Evolutionary conservation across 371 early-diverging fungal genomes (phyloP), one percentile per base, ranked within the genome.

Genomic region (Choanephora cucurbitarum): DNA sequence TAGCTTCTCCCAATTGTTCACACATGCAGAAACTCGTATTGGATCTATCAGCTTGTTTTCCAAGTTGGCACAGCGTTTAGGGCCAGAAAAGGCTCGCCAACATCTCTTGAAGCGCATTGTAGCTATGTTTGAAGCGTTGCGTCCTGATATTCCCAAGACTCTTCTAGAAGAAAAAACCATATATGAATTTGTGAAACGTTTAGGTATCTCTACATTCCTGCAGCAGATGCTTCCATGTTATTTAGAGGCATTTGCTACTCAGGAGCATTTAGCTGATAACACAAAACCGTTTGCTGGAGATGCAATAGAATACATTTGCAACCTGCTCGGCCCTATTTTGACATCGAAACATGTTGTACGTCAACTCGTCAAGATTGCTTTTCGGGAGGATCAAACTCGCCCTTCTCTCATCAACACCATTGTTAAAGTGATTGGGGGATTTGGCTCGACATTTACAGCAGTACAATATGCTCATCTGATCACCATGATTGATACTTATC

Each of bases 381-480:
- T 75, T 22, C 77, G 82, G 48, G 85, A 84, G 18, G 74, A 77
- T 23, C 44, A 64, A 1, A 62, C 72, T 13, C 64, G 79, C 14
- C 66, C 70, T 1, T 47, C 79, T 8, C 28, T 82, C 2, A 57
- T 79, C 34, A 66, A 72, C 13, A 75, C 83, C 1, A 64, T 82
- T 6, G 66, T 75, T 11, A 72, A 72, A 9, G 83, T 86, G 15
- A 69, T 72, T 49, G 67, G 76, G 3, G 73, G 66, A 19, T 86
- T 86, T 70, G 87, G 87, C 0, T 77, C 81, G n/a, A 84, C 87
- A 1, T 86, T 86, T 67, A 77, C 83, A 7, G 58, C 81, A 1
- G 76, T 86, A 1, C 87, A 86, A 50, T 81, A 81, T 45, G 69
- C 78, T 3, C 82, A 86, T 41, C 66, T 84, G 40, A 75, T 84